A percentile compares a stretch with the other conserved stretches of the same genome.
Conservation (phyloP, 192 early-diverging fungal species). For the Gryganskiella cystojenkinii region DNA sequence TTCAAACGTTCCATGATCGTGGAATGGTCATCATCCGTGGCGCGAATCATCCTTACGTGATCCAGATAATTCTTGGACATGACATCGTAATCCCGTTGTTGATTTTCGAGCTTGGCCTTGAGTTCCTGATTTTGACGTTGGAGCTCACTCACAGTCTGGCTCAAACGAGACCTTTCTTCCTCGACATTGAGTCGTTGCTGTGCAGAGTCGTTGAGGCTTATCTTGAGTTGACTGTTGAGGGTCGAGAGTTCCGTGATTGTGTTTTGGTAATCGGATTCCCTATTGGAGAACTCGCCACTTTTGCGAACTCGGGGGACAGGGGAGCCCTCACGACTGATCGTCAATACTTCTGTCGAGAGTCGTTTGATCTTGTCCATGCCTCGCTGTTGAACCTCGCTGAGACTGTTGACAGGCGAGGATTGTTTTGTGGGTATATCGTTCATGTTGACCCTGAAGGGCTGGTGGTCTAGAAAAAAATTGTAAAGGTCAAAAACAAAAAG, state of each 20-base stretch:
- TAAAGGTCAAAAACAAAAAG: too few relatives aligned
- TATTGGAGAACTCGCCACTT: not conserved
- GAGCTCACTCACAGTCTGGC: constrained; percentile 13
- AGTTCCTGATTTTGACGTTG: constrained; percentile 14
- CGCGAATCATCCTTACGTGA: constrained; percentile 37
- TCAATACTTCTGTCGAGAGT: constrained; percentile 17
- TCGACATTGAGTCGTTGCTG: constrained; percentile 4
- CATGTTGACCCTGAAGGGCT: constrained; percentile 33
- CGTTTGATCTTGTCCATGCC: constrained; percentile 22
- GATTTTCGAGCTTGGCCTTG: constrained; percentile 19
- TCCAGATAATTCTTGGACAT: constrained; percentile 53
- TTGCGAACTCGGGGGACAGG: constrained; percentile 3
- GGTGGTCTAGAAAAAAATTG: not conserved
- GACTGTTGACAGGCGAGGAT: constrained; percentile 7
- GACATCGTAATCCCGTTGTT: constrained; percentile 32
- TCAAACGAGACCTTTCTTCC: not conserved
- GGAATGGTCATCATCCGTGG: constrained; percentile 48
- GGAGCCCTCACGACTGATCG: constrained; percentile 24
- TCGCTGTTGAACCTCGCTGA: constrained; percentile 21
- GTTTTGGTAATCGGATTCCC: too few relatives aligned
- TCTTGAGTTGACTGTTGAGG: constrained; percentile 2
- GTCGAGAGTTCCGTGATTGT: too few relatives aligned
- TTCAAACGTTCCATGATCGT: constrained; percentile 34
- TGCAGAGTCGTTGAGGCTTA: constrained; percentile 10
- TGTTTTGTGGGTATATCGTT: constrained; percentile 13